Conservation (phyloP, 225 moss, liverwort and hornwort species). For the Rhytidiadelphus loreus region DNA sequence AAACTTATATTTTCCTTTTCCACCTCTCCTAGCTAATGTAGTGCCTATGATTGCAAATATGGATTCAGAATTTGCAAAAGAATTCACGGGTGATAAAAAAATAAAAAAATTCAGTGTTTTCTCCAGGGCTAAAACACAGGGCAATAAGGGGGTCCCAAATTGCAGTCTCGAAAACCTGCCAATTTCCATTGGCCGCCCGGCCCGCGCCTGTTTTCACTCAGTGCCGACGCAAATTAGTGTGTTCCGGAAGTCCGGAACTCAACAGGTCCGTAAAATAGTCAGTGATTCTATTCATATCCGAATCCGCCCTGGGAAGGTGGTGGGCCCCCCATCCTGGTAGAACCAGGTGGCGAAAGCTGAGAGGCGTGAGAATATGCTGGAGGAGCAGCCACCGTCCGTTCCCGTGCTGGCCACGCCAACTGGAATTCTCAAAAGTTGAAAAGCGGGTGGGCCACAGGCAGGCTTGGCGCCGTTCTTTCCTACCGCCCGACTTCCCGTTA, state of each 20-base stretch:
- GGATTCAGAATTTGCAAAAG: too few species aligned
- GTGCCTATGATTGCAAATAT: too few species aligned
- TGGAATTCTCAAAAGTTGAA: not conserved
- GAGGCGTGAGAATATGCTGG: not conserved
- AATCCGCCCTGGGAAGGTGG: not conserved
- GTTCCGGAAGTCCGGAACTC: not conserved
- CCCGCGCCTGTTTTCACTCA: too few species aligned
- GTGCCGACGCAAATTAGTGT: not conserved
- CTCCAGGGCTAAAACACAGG: too few species aligned
- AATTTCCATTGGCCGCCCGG: not conserved
- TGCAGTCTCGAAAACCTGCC: too few species aligned
- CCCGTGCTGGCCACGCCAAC: not conserved
- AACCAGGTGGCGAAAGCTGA: not conserved
- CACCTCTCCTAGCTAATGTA: too few species aligned
- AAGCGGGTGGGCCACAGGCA: not conserved
- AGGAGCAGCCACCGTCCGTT: not conserved
- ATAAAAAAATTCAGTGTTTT: too few species aligned
- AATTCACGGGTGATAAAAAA: too few species aligned
- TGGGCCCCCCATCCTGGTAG: not conserved
- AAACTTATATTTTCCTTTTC: too few species aligned
- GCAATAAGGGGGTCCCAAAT: too few species aligned
- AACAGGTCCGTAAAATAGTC: not conserved
- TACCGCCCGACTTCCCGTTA: not conserved
- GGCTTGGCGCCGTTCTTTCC: not conserved
- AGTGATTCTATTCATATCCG: not conserved